These are phyloP conservation scores for Begonia fuchsioides DNA, from an alignment of 306 rosid genomes.

Conservation along the genomic window DNA sequence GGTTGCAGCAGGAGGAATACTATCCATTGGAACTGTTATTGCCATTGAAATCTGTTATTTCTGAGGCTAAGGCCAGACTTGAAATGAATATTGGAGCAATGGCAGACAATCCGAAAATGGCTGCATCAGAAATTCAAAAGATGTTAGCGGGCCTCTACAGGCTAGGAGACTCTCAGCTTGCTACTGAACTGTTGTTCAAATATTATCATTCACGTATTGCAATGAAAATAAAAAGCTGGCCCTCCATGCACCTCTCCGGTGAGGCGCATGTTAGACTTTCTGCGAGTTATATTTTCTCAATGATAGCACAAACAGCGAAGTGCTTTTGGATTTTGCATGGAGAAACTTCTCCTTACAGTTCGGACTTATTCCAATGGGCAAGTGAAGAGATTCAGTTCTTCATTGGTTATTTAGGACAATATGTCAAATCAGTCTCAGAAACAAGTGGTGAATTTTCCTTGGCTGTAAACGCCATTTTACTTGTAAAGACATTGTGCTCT, in stretches of 20 bases:
- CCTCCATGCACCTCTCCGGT: slow-evolving; percentile 20
- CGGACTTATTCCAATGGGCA: slow-evolving; percentile 39
- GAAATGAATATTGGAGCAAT: slow-evolving; percentile 16
- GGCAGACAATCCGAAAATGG: slow-evolving; percentile 31
- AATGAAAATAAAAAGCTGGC: slow-evolving; percentile 16
- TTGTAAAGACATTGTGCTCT: slow-evolving; percentile 39
- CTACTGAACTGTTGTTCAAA: slow-evolving; percentile 33
- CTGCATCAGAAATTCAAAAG: slow-evolving; percentile 35
- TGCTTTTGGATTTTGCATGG: slow-evolving; percentile 44
- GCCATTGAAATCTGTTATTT: slow-evolving; percentile 24
- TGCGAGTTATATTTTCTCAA: slow-evolving; percentile 48
- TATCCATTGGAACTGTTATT: slow-evolving; percentile 13
- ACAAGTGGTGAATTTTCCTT: slow-evolving; percentile 30
- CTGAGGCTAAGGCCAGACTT: slow-evolving; percentile 34
- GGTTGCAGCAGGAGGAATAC: slow-evolving; percentile 20
- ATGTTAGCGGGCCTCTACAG: slow-evolving; percentile 35
- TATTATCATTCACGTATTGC: slow-evolving; percentile 36
- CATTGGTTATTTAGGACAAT: slow-evolving; percentile 23
- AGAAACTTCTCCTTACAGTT: slow-evolving; percentile 29
- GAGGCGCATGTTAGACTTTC: slow-evolving; percentile 31
- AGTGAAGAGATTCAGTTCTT: slow-evolving; percentile 36
- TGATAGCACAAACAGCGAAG: slow-evolving; percentile 55
- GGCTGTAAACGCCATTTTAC: slow-evolving; percentile 26
- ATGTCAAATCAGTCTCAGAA: slow-evolving; percentile 27
- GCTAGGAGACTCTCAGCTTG: slow-evolving; percentile 42